These are phyloP conservation scores for Tulasnella sp. DNA, from an alignment of 768 basidiomycete genomes.

Conservation along the genomic window DNA sequence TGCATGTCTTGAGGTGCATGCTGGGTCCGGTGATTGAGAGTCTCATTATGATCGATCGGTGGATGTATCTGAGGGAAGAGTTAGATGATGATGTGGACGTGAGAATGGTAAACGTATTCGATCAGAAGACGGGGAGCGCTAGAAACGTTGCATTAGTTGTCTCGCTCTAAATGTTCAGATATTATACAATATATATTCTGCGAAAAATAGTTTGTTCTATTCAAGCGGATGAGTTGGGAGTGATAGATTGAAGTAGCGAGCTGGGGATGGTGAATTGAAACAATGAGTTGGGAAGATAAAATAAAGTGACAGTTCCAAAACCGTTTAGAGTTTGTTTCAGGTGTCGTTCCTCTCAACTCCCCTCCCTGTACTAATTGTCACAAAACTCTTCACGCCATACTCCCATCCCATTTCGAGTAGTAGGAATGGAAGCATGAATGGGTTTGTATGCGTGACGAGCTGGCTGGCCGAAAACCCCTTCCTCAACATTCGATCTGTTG, in stretches of 20 bases:
- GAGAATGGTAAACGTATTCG: slow-evolving; percentile 54
- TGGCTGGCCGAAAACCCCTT: not conserved
- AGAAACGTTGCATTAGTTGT: slow-evolving; percentile 58
- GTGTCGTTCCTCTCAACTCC: no score
- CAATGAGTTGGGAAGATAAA: no score
- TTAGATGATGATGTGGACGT: slow-evolving; percentile 22
- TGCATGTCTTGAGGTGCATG: slow-evolving; percentile 57
- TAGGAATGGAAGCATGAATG: slow-evolving; percentile 3
- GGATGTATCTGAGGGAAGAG: slow-evolving; percentile 41
- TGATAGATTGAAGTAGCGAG: no score
- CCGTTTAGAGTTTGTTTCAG: no score
- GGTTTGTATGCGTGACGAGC: not conserved
- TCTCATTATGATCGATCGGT: slow-evolving; percentile 50
- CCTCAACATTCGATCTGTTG: not conserved
- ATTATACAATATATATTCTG: no score
- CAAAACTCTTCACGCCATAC: slow-evolving; percentile 7
- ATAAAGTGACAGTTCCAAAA: no score
- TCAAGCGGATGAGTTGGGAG: no score
- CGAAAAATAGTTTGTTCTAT: no score
- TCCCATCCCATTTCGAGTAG: slow-evolving; percentile 5
- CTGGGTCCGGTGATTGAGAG: slow-evolving; percentile 59
- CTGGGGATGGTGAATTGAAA: no score
- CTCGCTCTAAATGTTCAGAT: slow-evolving; percentile 3
- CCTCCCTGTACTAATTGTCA: not conserved
- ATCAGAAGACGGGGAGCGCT: slow-evolving; percentile 60